A percentile compares a stretch with the other conserved stretches of the same genome.
phyloP scores from a whole-genome alignment of 2,329 filamentous ascomycete species.

The Fusarium camptoceras region DNA sequence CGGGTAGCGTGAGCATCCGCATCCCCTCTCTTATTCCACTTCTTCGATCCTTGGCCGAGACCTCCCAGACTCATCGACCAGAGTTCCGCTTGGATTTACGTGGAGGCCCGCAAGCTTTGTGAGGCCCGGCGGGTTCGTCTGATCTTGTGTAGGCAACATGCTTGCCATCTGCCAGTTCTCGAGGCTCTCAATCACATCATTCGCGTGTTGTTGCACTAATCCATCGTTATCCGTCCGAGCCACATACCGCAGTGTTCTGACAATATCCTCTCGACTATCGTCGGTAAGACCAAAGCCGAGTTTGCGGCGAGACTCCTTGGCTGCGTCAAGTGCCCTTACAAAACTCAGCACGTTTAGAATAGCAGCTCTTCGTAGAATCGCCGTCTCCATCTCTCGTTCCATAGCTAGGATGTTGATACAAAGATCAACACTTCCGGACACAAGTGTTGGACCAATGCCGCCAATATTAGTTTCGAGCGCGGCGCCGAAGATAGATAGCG shows the following conservation, averaged over 20 bases:
- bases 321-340: slow-evolving; percentile 68
- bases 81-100: slow-evolving; percentile 48
- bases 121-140: slow-evolving; percentile 42
- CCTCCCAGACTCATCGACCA: slow-evolving; percentile 43
- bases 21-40: slow-evolving; percentile 62
- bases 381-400: slow-evolving; percentile 69
- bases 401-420: slow-evolving; percentile 71
- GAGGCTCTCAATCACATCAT: slow-evolving; percentile 74
- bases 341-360: slow-evolving; percentile 72
- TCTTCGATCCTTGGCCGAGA: slow-evolving; percentile 67
- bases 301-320: slow-evolving; percentile 58
- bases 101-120: slow-evolving; percentile 55
- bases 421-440: slow-evolving; percentile 70
- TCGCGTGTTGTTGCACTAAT: slow-evolving; percentile 74
- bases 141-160: slow-evolving; percentile 55
- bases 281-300: slow-evolving; percentile 67
- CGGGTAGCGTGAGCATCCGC: slow-evolving; percentile 27
- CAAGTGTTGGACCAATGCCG: slow-evolving; percentile 64
- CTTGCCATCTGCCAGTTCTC: slow-evolving; percentile 69
- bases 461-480: slow-evolving; percentile 70
- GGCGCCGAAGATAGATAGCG: slow-evolving; percentile 72
- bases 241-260: slow-evolving; percentile 72
- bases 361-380: slow-evolving; percentile 74
- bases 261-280: slow-evolving; percentile 70
- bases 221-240: slow-evolving; percentile 74